phyloP scores from a whole-genome alignment of 495 filamentous ascomycete species.

The Lichina pygmaea region DNA sequence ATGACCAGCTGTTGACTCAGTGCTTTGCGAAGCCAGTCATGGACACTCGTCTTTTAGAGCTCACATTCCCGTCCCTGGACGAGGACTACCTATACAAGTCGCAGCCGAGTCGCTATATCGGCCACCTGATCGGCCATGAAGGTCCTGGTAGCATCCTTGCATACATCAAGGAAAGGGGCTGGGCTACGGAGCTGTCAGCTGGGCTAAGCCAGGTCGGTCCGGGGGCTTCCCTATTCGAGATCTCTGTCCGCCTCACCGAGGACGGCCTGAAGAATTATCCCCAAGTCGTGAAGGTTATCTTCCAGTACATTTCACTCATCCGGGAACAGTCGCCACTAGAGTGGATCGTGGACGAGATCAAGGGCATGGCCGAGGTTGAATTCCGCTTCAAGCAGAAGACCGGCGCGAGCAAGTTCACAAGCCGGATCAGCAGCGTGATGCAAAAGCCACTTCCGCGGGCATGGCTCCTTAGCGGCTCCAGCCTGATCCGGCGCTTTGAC shows the following conservation, averaged over 20 bases:
- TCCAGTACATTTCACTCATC: constrained; percentile 83
- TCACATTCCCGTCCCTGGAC: constrained; percentile 74
- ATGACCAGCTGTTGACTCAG: constrained; percentile 45
- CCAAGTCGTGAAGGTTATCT: constrained; percentile 66
- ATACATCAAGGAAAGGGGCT: constrained; percentile 84
- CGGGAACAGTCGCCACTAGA: constrained; percentile 54
- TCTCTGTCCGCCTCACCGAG: constrained; percentile 59
- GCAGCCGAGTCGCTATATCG: constrained; percentile 73
- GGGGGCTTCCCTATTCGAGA: constrained; percentile 60
- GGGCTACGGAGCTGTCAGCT: constrained; percentile 70
- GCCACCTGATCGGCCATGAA: constrained; percentile 88
- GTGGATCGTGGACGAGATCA: constrained; percentile 85
- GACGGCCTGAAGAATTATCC: constrained; percentile 66
- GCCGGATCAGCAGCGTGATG: constrained; percentile 57
- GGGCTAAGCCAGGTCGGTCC: constrained; percentile 54
- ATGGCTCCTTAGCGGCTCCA: constrained; percentile 54
- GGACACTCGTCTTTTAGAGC: constrained; percentile 61
- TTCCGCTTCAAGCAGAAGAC: constrained; percentile 90
- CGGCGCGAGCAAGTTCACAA: constrained; percentile 67
- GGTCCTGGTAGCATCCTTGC: constrained; percentile 90
- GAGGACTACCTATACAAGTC: constrained; percentile 61
- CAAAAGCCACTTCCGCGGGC: constrained; percentile 68
- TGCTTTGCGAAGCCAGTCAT: constrained; percentile 92
- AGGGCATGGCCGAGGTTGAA: constrained; percentile 67
- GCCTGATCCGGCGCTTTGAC: constrained; percentile 53